Base-by-base conservation (phyloP, 2,329 filamentous ascomycete genomes). In the Trichoderma polysporum region DNA sequence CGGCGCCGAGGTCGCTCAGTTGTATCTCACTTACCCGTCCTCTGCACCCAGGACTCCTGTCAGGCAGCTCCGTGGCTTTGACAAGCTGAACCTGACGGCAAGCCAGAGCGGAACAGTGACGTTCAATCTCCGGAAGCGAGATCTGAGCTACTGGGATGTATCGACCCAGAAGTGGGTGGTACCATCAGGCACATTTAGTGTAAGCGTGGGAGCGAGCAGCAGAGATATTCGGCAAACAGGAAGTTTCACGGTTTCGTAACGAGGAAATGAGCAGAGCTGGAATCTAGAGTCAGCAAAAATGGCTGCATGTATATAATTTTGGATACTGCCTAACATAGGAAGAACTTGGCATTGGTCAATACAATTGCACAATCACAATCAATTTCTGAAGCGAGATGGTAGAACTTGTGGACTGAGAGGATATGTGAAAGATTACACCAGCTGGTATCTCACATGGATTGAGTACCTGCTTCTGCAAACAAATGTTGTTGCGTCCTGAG, bases 121-220 rank as follows among this genome's bases (percentile, higher is more conserved):
- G 29, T 79, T 92, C 8, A 76, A 78, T 2, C 73, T 87, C 17
- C 75, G 84, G 68, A 90, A 88, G 76, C 85, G 89, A 62, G 88
- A 88, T 0, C 82, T 86, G 0, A 86, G 85, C 69, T 91, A 86
- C 78, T 91, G 88, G 83, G 86, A 91, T 70, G 88, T 90, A 76
- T 80, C 83, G 37, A 74, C 72, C 0, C 83, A 91, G 77, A 82
- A 88, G 62, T 93, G 90, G 90, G 72, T 66, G 17, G 62, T 68
- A 17, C 83, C 85, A 6, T 71, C 73, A 17, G 82, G 82, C 0
- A 75, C 71, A 15, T 84, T 84, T 70, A 76, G 70, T 0, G 73
- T 84, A 35, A 74, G 70, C 10, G 79, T 84, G 0, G 83, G 82
- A 1, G 76, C 82, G 2, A 84, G 82, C 68, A 84, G 82, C 64